These are phyloP conservation scores for Umbelopsis ramanniana DNA, from an alignment of 192 early-diverging fungal genomes.

Conservation along the genomic window DNA sequence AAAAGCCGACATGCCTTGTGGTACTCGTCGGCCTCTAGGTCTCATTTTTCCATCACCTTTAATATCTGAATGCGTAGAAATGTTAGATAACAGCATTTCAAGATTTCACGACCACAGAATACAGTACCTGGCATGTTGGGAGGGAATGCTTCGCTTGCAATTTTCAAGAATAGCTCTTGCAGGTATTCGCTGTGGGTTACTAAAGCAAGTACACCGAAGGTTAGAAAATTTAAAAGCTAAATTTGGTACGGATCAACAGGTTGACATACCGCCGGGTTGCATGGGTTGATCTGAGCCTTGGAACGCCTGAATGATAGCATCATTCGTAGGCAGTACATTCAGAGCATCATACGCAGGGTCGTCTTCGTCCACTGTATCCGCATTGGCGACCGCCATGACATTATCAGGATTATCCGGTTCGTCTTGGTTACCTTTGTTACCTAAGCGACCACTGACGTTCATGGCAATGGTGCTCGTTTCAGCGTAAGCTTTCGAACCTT, in stretches of 20 bases:
- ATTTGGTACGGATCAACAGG: not conserved
- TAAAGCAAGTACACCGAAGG: not conserved
- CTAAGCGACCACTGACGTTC: slow-evolving; percentile 36
- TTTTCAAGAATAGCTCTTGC: slow-evolving; percentile 52
- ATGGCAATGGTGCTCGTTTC: slow-evolving; percentile 52
- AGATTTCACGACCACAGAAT: not conserved
- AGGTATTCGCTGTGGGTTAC: slow-evolving; percentile 29
- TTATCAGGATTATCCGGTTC: slow-evolving; percentile 7
- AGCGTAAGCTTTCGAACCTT: slow-evolving; percentile 46
- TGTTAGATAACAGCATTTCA: slow-evolving; percentile 2
- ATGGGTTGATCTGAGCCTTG: not conserved
- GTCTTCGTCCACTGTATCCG: not conserved
- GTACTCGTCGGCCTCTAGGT: slow-evolving; percentile 25
- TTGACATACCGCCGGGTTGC: not conserved
- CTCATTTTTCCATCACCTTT: slow-evolving; percentile 2
- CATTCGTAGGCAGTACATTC: not conserved
- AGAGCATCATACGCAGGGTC: not conserved
- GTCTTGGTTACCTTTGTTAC: slow-evolving; percentile 12
- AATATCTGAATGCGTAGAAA: not conserved
- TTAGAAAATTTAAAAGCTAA: not conserved
- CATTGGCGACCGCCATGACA: slow-evolving; percentile 1
- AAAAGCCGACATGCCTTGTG: slow-evolving; percentile 40
- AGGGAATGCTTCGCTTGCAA: slow-evolving; percentile 57
- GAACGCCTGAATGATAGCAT: not conserved
- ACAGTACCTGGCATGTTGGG: slow-evolving; percentile 36